Conservation (phyloP, 495 filamentous ascomycete species). For the Penicillium coffeae region DNA sequence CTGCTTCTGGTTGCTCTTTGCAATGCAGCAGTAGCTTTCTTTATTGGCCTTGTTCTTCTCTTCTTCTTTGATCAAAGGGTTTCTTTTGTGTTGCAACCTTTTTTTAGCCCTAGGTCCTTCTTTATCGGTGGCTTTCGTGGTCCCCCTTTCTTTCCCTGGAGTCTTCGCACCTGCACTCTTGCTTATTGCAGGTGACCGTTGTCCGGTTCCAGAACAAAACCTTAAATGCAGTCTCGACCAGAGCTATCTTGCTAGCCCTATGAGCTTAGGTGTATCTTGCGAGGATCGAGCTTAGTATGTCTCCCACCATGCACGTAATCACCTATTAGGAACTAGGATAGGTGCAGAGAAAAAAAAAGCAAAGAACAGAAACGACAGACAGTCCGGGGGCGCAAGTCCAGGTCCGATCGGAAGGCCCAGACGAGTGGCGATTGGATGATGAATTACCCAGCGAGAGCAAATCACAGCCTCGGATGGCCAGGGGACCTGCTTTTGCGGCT, state of each 20-base stretch:
- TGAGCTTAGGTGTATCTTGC: neutral
- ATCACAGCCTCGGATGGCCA: conserved; percentile 14
- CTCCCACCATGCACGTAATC: neutral
- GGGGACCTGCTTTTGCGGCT: neutral
- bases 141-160: neutral
- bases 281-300: neutral
- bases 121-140: neutral
- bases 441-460: conserved; percentile 13
- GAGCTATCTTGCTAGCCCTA: neutral
- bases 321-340: neutral
- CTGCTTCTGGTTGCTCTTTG: neutral
- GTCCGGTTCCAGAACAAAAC: neutral
- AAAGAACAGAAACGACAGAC: conserved; percentile 5
- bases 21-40: too few relatives aligned
- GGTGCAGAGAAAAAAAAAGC: conserved; percentile 9
- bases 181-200: neutral
- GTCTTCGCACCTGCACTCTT: too few relatives aligned
- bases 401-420: neutral
- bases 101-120: neutral
- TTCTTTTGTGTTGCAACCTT: too few relatives aligned
- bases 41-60: too few relatives aligned
- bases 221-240: conserved; percentile 7
- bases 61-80: too few relatives aligned
- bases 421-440: conserved; percentile 19
- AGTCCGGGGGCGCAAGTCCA: neutral